phyloP scores from a whole-genome alignment of 192 early-diverging fungal genomes.

The Podila horticola region DNA sequence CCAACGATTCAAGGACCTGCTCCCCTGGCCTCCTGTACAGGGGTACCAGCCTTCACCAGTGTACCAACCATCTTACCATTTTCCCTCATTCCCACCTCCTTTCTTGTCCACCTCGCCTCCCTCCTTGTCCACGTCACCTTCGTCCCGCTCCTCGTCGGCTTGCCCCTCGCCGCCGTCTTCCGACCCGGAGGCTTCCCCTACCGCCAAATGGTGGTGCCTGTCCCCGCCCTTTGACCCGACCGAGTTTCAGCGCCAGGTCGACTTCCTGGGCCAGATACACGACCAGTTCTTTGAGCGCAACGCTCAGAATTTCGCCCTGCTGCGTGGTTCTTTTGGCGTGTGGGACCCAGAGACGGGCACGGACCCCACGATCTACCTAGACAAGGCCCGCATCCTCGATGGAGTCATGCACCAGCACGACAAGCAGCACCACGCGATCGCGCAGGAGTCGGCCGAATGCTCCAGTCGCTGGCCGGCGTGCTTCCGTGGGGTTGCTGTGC shows the following conservation, averaged over 20 bases:
- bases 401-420: background rate
- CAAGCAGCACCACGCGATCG: background rate
- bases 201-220: background rate
- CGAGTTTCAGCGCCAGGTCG: background rate
- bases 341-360: background rate
- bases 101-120: too few relatives aligned
- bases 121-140: too few relatives aligned
- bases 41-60: too few relatives aligned
- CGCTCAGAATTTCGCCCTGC: background rate
- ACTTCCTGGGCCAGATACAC: background rate
- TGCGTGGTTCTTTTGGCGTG: background rate
- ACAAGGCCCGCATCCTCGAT: background rate
- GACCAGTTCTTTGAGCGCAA: background rate
- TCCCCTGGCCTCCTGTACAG: too few relatives aligned
- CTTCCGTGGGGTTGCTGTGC: too few relatives aligned
- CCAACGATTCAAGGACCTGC: too few relatives aligned
- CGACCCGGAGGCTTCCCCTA: background rate
- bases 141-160: too few relatives aligned
- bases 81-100: too few relatives aligned
- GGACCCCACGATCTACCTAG: background rate
- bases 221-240: background rate
- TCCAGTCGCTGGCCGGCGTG: background rate
- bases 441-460: background rate
- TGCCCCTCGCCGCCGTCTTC: background rate
- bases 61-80: too few relatives aligned